Evolutionary conservation across 108 stramenopile genomes (phyloP), one percentile per base, ranked within the genome.

Genomic region (Phaeodactylum tricornutum): DNA sequence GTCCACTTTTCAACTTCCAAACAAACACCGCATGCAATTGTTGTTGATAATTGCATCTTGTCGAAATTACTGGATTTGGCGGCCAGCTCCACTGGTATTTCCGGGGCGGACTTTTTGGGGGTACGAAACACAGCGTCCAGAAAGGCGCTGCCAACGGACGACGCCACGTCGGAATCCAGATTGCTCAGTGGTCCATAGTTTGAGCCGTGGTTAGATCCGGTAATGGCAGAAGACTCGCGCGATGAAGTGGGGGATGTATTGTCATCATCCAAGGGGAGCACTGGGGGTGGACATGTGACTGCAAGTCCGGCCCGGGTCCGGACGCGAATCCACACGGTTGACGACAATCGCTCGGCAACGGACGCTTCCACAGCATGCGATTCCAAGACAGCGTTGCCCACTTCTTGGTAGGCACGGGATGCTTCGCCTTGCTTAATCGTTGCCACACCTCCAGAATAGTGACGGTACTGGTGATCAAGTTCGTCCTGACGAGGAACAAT

Each of bases 401-500:
- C 63, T 61, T 91, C 88, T 41, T 86, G 81, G 47, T 53, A 73
- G 0, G 86, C 79, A 29, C 50, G 41, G 30, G 34, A 9, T 1
- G 1, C 22, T 21, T 55, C 8, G n/a, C 19, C 4, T 28, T 29
- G 27, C n/a, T 24, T 23, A 12, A 4, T 15, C 11, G 50, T 47
- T 22, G 53, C 69, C 50, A 67, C 77, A 15, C 67, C 81, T 25
- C 66, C 71, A 27, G 57, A 54, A 44, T 59, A 60, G 29, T 36
- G 57, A 36, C 66, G 53, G 34, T 71, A 81, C 47, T 86, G 82
- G 2, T 61, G 61, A 24, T 69, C 62, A 15, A 86, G 55, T 51
- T 84, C 88, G 8, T 74, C 60, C 30, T 72, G 49, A 16, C 64
- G 45, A 5, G 88, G 88, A 37, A 91, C 55, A 22, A 91, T 83